Base-by-base conservation (phyloP, 768 basidiomycete species). In the Tylopilus plumbeoviolaceoides region DNA sequence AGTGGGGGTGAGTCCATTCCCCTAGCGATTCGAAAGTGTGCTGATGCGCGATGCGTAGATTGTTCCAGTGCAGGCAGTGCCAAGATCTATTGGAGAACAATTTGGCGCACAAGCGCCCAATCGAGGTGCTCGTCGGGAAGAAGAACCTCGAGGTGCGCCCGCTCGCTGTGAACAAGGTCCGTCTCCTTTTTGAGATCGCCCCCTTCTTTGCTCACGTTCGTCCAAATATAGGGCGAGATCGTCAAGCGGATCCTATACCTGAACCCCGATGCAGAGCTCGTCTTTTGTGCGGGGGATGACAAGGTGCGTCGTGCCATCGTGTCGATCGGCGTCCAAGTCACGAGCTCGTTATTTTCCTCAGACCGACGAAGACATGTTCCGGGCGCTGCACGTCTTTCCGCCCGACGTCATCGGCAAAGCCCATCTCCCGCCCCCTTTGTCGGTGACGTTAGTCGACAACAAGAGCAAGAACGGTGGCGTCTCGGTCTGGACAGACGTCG, bases 311-410 rank as follows among this genome's bases (percentile, higher is more conserved):
- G 30, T 9, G 14, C 20, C 3, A 12, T n/a, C 10, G 4, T 9
- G 10, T 4, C 23, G 30, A 27, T 8, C 30, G 7, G 4, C 3
- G 25, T n/a, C 17, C 0, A 27, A 44, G 27, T 46, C 17, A 51
- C 21, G 15, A 36, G 12, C n/a, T 15, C 5, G 5, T 5, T 3
- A 17, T 4, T n/a, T 18, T 33, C 15, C 31, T 23, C 28, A 53
- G 90, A 95, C 95, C 44, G 93, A 98, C 75, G 95, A 99, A 74
- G 95, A 99, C 75, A 99, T 99, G 95, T 98, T 98, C 88, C 87
- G 94, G 59, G 80, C 91, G 0, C 77, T 95, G 1, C 78, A 82
- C 21, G 75, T 86, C 57, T 88, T 89, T 73, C 72, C 73, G 0
- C 60, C 75, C 1, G 36, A 62, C 14, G 35, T 44, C 1, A 67